These are phyloP conservation scores for Volvox carteri DNA, from an alignment of 163 green algal species.

Conservation along the genomic window DNA sequence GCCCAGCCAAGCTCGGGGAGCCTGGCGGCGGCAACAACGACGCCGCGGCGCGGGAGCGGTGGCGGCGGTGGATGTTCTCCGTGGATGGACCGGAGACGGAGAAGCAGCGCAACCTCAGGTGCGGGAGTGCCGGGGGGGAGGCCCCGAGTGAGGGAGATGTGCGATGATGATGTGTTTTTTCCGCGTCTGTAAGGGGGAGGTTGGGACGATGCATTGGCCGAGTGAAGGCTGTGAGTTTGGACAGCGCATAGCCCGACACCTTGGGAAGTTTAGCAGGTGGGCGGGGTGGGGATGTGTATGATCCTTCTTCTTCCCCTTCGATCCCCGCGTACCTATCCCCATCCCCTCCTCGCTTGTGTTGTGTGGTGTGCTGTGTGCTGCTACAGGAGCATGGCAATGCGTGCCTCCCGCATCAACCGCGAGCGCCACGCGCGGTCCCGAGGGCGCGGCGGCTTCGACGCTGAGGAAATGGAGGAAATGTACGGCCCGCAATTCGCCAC, in stretches of 20 bases:
- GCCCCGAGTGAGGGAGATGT: no score
- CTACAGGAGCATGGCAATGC: conserved; percentile 43
- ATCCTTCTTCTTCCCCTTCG: no score
- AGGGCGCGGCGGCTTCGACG: background rate
- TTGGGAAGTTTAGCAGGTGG: no score
- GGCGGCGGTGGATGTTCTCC: conserved; percentile 3
- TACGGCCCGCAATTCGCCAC: background rate
- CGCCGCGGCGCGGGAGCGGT: background rate
- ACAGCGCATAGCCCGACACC: no score
- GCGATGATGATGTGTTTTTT: no score
- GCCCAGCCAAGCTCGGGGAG: background rate
- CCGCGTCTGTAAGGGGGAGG: no score
- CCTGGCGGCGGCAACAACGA: background rate
- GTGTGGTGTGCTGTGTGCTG: no score
- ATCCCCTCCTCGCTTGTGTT: no score
- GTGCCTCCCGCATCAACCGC: conserved; percentile 22
- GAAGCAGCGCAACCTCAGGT: conserved; percentile 8
- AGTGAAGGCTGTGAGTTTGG: no score
- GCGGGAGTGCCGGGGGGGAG: background rate
- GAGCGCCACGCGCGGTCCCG: background rate
- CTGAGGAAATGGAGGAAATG: conserved; percentile 34
- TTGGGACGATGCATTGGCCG: no score
- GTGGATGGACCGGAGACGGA: conserved; percentile 46
- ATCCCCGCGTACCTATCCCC: no score
- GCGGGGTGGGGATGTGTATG: no score